Base-by-base conservation (phyloP, 139 green algal genomes). In the Asterochloris sp. region DNA sequence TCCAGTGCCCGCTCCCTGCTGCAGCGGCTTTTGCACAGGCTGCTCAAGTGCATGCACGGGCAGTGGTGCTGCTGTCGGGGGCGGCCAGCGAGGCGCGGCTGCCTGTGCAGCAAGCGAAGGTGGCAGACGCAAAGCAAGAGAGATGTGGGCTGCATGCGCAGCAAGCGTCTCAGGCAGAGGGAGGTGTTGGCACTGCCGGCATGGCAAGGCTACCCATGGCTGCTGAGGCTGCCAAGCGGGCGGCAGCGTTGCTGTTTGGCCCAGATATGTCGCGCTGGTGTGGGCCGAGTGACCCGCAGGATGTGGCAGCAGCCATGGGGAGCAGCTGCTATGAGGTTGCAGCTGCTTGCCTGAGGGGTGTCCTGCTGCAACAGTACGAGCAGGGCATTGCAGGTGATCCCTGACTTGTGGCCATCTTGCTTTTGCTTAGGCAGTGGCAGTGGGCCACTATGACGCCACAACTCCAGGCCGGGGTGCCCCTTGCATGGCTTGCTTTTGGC, bases 271-370 rank as follows among this genome's bases (percentile, higher is more conserved):
- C 4, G 38, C 38, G 38, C 38, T 54, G 38, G 38, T 54, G 38
- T 54, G 38, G 38, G 38, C 38, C 38, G 2, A 54, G 2, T 54
- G 38, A 54, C 38, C 38, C 38, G 38, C 38, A 76, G 63, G 73
- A 81, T 54, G 79, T 92, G 71, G 28, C 21, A 4, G 23, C 13
- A 12, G 91, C 83, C 19, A 68, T 94, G 38, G 29, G 29, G 0
- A 87, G 76, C 24, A n/a, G 28, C 13, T 64, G 62, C 2, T 92
- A 92, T 76, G 92, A 96, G 27, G 87, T 93, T 28, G 79, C 87
- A 6, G 84, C 88, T 11, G 86, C 90, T 0, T 89, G 85, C 10
- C 62, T 91, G 47, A 95, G 95, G 82, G 82, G 81, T 71, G 26
- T 85, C 8, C 64, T 79, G 10, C 23, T 15, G 21, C 81, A 82